Base-by-base conservation (phyloP, 2,329 filamentous ascomycete species). In the Colletotrichum orchidophilum region DNA sequence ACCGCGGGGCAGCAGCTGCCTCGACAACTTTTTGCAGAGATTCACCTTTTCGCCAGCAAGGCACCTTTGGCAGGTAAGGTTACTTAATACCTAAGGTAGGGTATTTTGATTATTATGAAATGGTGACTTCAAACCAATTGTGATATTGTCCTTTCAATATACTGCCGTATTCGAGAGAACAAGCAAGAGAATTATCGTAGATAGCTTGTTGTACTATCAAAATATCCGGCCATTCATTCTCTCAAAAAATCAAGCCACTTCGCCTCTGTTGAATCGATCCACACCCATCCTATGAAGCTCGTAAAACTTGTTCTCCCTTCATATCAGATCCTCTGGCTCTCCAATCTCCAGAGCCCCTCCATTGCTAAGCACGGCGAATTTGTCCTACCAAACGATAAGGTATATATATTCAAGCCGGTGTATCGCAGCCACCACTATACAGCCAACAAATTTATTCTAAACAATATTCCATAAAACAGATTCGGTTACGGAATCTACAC, bases 391-490 rank as follows among this genome's bases (percentile, higher is more conserved):
- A 13, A 49, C 24, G 11, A n/a, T n/a, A n/a, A n/a, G n/a, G n/a
- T n/a, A n/a, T n/a, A 77, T 70, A 29, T 76, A 66, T 26, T 35
- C 62, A 27, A 76, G 73, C 1, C 73, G 63, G 59, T 77, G 74
- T 67, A 75, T 75, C 5, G 77, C 73, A 11, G 75, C 70, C 29
- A 77, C 50, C 2, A 77, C 73, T 15, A 75, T 76, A 31, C 73
- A 69, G 52, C 65, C 67, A 11, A 50, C 54, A 63, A 77, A 77
- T 13, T 73, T 73, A 3, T 29, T 71, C 64, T 77, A 74, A 35
- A 77, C 67, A 7, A 76, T 64, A n/a, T 73, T 53, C 66, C 76
- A 74, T 71, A 76, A 76, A 11, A 73, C 50, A 7, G 68, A 31
- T 49, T 77, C 76, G 1, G 75, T 77, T 13, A 73, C 66, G 35